Evolutionary conservation across 345 rosid genomes (phyloP), one percentile per base, ranked within the genome.

Genomic region (Theobroma cacao): DNA sequence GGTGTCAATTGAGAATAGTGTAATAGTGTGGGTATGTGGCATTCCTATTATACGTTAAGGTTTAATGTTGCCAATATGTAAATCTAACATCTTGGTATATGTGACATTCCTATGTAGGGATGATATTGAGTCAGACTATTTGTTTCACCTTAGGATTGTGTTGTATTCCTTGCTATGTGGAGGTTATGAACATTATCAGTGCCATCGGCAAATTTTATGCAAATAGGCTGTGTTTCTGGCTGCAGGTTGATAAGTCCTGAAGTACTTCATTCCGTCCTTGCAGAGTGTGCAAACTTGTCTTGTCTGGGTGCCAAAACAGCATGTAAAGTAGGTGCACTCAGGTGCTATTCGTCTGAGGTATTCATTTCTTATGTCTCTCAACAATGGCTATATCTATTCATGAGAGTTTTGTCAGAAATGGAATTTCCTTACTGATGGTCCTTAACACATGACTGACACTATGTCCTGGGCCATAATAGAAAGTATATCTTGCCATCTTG

Each of bases 291-390:
- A 58, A 89, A 85, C 63, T 55, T 85, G 70, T 97, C 99, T 81
- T 90, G 90, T 89, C 90, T 95, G 18, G 99, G 98, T 15, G 91
- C 97, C 45, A 90, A 85, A 67, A 92, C 98, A 20, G 96, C 93
- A 72, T 78, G 79, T 70, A 86, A 89, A 88, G 99, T 95, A 85
- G 86, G 84, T 80, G 81, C 20, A 64, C 40, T 52, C 33, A 5
- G 15, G 76, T 74, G 12, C n/a, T 56, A 31, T 71, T 79, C 34
- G 58, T 56, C 53, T 48, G 38, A 45, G 6, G 36, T 75, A 36
- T 68, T 76, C 58, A 28, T 70, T n/a, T n/a, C n/a, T n/a, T n/a
- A n/a, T n/a, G n/a, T n/a, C 40, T 28, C 26, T 70, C 22, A 61
- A 33, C 40, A 38, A 10, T 48, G 40, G 33, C 43, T 31, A 36